Percentiles rank a stretch among this genome's conserved stretches.
Evolutionary conservation across 2,329 filamentous ascomycete species (phyloP).

Genomic region (Botrytis squamosa): DNA sequence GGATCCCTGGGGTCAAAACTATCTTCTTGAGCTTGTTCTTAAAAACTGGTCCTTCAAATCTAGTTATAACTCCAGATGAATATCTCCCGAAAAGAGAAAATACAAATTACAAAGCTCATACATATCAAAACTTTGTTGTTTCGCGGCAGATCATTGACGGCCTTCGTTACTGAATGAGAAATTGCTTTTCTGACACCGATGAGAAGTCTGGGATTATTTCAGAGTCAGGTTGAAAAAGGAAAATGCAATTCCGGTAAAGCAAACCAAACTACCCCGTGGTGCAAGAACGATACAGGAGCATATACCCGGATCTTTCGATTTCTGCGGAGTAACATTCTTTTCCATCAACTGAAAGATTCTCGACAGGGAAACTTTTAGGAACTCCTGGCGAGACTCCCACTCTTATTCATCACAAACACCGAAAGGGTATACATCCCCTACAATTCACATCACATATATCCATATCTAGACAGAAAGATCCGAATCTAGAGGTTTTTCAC

Average conservation of each 20-base stretch:
- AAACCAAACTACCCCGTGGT: not conserved
- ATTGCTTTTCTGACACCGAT: not conserved
- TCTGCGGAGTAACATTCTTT: not conserved
- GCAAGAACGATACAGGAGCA: not conserved
- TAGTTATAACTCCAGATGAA: slow-evolving; percentile 14
- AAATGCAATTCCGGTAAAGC: not conserved
- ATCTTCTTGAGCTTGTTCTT: slow-evolving; percentile 8
- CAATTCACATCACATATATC: not conserved
- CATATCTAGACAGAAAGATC: not conserved
- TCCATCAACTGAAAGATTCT: not conserved
- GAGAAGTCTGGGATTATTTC: not conserved
- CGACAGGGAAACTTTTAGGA: not conserved
- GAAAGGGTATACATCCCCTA: not conserved
- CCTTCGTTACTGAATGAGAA: slow-evolving; percentile 6
- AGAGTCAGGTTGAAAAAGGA: not conserved
- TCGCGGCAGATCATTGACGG: slow-evolving; percentile 16
- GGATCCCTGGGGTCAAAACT: not conserved
- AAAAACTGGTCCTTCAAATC: not conserved
- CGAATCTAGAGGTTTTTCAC: not conserved
- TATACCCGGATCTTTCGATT: slow-evolving; percentile 12
- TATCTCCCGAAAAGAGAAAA: not conserved
- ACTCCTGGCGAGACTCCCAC: not conserved
- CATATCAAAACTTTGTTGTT: not conserved
- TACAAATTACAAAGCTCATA: not conserved
- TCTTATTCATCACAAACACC: slow-evolving; percentile 2